Conservation (phyloP, 2,329 filamentous ascomycete genomes). For the Juglanconis sp. region DNA sequence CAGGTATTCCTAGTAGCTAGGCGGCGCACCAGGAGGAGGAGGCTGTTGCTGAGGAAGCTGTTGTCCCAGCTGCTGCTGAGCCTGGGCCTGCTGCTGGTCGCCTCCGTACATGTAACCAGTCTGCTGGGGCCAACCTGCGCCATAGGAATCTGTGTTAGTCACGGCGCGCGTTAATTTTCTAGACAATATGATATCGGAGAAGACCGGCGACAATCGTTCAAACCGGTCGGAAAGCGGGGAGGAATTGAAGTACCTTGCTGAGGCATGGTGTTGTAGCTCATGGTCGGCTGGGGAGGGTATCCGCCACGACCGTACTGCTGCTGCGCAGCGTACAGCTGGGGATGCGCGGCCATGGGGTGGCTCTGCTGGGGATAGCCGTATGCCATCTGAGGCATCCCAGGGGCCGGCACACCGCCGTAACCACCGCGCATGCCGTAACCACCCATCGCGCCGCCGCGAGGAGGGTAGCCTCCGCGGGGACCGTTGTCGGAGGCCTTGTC, state of each 20-base stretch:
- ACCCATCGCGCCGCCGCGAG: slow-evolving; percentile 38
- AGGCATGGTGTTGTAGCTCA: slow-evolving; percentile 39
- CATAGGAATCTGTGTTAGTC: slow-evolving; percentile 11
- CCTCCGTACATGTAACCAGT: slow-evolving; percentile 21
- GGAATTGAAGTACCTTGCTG: slow-evolving; percentile 29
- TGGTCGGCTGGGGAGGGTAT: slow-evolving; percentile 34
- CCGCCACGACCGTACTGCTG: slow-evolving; percentile 42
- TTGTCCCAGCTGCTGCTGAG: slow-evolving; percentile 32
- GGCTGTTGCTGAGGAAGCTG: slow-evolving; percentile 10
- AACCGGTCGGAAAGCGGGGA: not conserved
- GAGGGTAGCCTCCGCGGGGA: slow-evolving; percentile 56
- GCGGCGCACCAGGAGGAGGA: slow-evolving; percentile 10
- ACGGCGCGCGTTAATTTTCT: not conserved
- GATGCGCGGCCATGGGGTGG: slow-evolving; percentile 33
- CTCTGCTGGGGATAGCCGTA: slow-evolving; percentile 33
- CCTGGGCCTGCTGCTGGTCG: slow-evolving; percentile 34
- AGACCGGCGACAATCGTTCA: not conserved
- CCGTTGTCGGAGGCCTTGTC: slow-evolving; percentile 88
- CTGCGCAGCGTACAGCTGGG: slow-evolving; percentile 32
- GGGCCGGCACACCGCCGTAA: slow-evolving; percentile 30
- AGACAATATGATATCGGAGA: not conserved
- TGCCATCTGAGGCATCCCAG: slow-evolving; percentile 33
- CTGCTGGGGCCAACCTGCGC: slow-evolving; percentile 34
- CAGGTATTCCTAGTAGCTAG: slow-evolving; percentile 7
- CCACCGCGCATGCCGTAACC: slow-evolving; percentile 33